Percentiles rank a stretch among this genome's conserved stretches.
Evolutionary conservation across 2,329 filamentous ascomycete species (phyloP).

Genomic region (Coleophoma eucalyptorum): DNA sequence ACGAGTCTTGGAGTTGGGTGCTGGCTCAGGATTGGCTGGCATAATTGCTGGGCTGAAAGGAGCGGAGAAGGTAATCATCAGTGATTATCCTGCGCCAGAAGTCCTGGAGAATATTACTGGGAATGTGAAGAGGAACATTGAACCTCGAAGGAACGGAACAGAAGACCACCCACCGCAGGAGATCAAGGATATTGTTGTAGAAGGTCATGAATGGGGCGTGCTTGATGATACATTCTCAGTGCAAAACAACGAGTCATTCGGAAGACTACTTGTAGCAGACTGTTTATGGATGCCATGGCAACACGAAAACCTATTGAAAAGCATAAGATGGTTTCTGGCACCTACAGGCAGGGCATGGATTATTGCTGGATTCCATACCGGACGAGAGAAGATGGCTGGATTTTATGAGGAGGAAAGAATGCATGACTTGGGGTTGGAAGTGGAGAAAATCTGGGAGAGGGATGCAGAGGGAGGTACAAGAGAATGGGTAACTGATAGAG

Average conservation of each 20-base stretch:
- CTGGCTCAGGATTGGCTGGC: slow-evolving; percentile 55
- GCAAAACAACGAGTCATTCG: slow-evolving; percentile 40
- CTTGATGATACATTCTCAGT: slow-evolving; percentile 22
- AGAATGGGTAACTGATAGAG: slow-evolving; percentile 57
- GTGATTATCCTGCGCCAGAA: slow-evolving; percentile 62
- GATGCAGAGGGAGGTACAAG: slow-evolving; percentile 61
- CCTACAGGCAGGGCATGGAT: slow-evolving; percentile 50
- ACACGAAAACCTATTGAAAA: slow-evolving; percentile 61
- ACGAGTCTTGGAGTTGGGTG: slow-evolving; percentile 60
- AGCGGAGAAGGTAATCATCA: slow-evolving; percentile 50
- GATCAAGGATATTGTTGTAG: slow-evolving; percentile 35
- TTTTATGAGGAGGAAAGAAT: slow-evolving; percentile 56
- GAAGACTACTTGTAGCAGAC: slow-evolving; percentile 65
- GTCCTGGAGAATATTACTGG: slow-evolving; percentile 53
- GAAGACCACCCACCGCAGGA: not conserved
- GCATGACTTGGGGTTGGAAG: slow-evolving; percentile 45
- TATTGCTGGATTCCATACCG: slow-evolving; percentile 72
- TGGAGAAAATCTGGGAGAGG: slow-evolving; percentile 66
- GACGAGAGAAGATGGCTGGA: slow-evolving; percentile 57
- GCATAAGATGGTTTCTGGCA: slow-evolving; percentile 59
- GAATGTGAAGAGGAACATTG: slow-evolving; percentile 54
- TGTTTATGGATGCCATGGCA: slow-evolving; percentile 74
- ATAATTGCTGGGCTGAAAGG: slow-evolving; percentile 45
- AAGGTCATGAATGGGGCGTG: slow-evolving; percentile 65
- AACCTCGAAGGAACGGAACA: slow-evolving; percentile 9